These are phyloP conservation scores for Barnettozyma sp. DNA, from an alignment of 805 yeast species.

Conservation along the genomic window DNA sequence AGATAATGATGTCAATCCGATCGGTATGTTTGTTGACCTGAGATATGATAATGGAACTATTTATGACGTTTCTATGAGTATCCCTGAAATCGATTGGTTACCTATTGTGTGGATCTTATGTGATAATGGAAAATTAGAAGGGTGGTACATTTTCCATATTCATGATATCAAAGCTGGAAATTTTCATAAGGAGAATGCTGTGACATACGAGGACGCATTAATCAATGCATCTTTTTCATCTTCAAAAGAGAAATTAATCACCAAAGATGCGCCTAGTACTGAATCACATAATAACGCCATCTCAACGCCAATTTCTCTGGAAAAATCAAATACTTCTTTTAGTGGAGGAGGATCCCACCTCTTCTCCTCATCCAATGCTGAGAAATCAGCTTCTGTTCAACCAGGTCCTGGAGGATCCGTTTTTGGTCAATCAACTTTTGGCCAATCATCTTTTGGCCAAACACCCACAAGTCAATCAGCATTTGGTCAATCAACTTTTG, in stretches of 20 bases:
- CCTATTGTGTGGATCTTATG: constrained; percentile 63
- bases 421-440: too few species aligned
- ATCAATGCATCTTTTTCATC: background rate
- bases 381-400: too few species aligned
- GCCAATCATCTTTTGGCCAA: too few species aligned
- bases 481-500: too few species aligned
- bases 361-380: too few species aligned
- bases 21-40: constrained; percentile 64
- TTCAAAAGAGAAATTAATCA: too few species aligned
- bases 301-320: too few species aligned
- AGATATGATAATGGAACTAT: constrained; percentile 35
- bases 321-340: too few species aligned
- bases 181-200: constrained; percentile 20
- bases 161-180: constrained; percentile 37
- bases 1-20: constrained; percentile 61
- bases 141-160: constrained; percentile 60
- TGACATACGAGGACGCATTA: constrained; percentile 7
- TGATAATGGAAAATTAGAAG: constrained; percentile 52
- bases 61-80: constrained; percentile 46
- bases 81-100: constrained; percentile 51
- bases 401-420: too few species aligned
- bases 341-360: too few species aligned
- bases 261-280: background rate
- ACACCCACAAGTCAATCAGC: too few species aligned
- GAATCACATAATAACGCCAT: background rate